These are phyloP conservation scores for Trichophyton benhamiae DNA, from an alignment of 2,329 filamentous ascomycete species.

Conservation along the genomic window DNA sequence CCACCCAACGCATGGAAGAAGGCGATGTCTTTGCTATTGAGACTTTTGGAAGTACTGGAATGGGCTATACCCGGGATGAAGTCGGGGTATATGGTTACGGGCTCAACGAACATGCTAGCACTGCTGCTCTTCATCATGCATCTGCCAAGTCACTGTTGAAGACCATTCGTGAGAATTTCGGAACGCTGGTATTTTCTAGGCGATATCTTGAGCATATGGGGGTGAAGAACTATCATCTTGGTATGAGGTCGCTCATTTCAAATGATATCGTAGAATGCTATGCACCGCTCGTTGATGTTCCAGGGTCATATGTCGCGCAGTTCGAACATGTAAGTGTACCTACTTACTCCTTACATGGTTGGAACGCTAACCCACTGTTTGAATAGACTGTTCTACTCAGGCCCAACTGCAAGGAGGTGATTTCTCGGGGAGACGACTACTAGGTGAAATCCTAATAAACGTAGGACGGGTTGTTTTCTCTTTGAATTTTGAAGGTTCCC, in stretches of 20 bases:
- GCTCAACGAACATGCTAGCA: constrained; percentile 28
- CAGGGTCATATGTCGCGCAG: constrained; percentile 52
- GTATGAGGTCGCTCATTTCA: constrained; percentile 47
- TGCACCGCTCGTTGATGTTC: constrained; percentile 44
- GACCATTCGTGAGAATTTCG: constrained; percentile 51
- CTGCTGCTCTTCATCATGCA: constrained; percentile 32
- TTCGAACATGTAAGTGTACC: constrained; percentile 43
- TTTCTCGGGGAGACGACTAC: constrained; percentile 44
- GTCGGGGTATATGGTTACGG: constrained; percentile 45
- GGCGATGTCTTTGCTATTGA: constrained; percentile 49
- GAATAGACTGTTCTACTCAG: constrained; percentile 39
- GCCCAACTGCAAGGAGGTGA: constrained; percentile 37
- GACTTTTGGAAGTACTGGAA: constrained; percentile 46
- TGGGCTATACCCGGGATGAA: constrained; percentile 38
- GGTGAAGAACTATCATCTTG: constrained; percentile 45
- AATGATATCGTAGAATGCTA: constrained; percentile 48
- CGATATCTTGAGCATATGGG: constrained; percentile 55
- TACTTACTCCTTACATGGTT: neutral
- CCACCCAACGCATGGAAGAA: constrained; percentile 44
- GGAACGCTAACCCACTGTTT: constrained; percentile 9
- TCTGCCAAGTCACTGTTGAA: constrained; percentile 47
- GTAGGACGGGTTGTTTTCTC: neutral
- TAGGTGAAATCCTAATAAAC: constrained; percentile 16
- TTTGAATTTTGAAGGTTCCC: neutral
- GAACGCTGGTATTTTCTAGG: constrained; percentile 48